Percentiles rank a stretch among this genome's conserved stretches.
Conservation (phyloP, 208 protist genomes). For the Leishmania tropica region DNA sequence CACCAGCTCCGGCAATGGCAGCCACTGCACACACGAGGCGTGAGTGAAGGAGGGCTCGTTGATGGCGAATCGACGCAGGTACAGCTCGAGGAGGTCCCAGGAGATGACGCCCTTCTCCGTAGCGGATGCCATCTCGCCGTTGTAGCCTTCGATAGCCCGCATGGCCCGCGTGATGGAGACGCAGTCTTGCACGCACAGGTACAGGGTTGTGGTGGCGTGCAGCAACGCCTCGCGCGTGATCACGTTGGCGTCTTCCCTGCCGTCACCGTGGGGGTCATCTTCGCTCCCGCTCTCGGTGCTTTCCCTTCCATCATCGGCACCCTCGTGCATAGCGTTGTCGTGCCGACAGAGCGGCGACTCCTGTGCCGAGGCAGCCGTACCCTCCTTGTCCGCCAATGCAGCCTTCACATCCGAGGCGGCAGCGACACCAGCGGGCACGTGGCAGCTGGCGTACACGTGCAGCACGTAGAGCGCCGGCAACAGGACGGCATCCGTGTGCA, state of each 20-base stretch:
- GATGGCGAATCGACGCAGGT: slow-evolving; percentile 31
- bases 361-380: background rate
- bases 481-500: slow-evolving; percentile 78
- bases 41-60: slow-evolving; percentile 32
- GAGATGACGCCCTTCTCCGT: slow-evolving; percentile 8
- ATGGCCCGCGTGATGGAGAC: slow-evolving; percentile 36
- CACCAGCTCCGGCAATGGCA: slow-evolving; percentile 45
- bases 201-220: slow-evolving; percentile 68
- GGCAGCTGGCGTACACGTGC: slow-evolving; percentile 33
- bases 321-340: background rate
- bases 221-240: slow-evolving; percentile 41
- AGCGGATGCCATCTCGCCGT: background rate
- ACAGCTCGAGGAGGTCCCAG: slow-evolving; percentile 48
- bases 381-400: background rate
- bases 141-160: slow-evolving; percentile 13
- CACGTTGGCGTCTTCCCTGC: slow-evolving; percentile 17
- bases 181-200: slow-evolving; percentile 61
- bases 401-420: background rate
- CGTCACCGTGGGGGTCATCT: slow-evolving; percentile 1
- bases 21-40: slow-evolving; percentile 31
- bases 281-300: slow-evolving; percentile 8
- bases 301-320: background rate
- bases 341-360: background rate
- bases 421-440: slow-evolving; percentile 1
- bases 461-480: slow-evolving; percentile 59